These are phyloP conservation scores for Lagenidium sp. DNA, from an alignment of 352 stramenopile genomes.

Conservation along the genomic window DNA sequence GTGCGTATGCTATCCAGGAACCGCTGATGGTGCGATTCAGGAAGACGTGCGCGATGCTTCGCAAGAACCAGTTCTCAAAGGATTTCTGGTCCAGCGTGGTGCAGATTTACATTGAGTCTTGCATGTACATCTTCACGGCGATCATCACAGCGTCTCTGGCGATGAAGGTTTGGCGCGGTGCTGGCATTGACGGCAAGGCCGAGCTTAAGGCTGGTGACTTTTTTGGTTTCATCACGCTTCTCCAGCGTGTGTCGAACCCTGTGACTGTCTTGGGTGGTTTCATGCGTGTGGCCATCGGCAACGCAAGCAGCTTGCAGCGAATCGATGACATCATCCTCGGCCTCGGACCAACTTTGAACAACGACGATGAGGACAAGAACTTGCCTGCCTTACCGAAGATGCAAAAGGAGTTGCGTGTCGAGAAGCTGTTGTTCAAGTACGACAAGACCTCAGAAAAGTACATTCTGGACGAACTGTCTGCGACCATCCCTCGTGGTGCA, in stretches of 20 bases:
- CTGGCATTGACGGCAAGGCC: conserved; percentile 12
- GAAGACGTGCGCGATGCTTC: conserved; percentile 45
- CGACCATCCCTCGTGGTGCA: conserved; percentile 61
- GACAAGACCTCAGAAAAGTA: conserved; percentile 80
- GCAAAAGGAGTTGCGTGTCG: conserved; percentile 64
- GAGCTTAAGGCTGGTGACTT: conserved; percentile 70
- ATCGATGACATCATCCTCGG: conserved; percentile 81
- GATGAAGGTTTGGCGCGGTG: conserved; percentile 80
- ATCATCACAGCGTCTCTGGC: conserved; percentile 80
- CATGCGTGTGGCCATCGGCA: conserved; percentile 85
- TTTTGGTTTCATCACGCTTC: conserved; percentile 74
- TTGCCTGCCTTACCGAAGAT: conserved; percentile 74
- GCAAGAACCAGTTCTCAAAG: conserved; percentile 84
- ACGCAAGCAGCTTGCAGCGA: conserved; percentile 79
- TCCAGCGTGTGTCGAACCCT: conserved; percentile 72
- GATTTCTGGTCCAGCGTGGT: conserved; percentile 87
- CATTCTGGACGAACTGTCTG: conserved; percentile 64
- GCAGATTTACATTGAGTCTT: conserved; percentile 87
- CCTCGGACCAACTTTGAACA: conserved; percentile 20
- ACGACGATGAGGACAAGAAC: conserved; percentile 35
- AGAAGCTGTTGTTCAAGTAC: conserved; percentile 84
- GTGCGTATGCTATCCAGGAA: conserved; percentile 77
- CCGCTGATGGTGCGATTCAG: conserved; percentile 66
- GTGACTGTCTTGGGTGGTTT: conserved; percentile 80
- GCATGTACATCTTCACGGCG: conserved; percentile 87